Evolutionary conservation across 306 rosid genomes (phyloP), one percentile per base, ranked within the genome.

Genomic region (Myrica gale): DNA sequence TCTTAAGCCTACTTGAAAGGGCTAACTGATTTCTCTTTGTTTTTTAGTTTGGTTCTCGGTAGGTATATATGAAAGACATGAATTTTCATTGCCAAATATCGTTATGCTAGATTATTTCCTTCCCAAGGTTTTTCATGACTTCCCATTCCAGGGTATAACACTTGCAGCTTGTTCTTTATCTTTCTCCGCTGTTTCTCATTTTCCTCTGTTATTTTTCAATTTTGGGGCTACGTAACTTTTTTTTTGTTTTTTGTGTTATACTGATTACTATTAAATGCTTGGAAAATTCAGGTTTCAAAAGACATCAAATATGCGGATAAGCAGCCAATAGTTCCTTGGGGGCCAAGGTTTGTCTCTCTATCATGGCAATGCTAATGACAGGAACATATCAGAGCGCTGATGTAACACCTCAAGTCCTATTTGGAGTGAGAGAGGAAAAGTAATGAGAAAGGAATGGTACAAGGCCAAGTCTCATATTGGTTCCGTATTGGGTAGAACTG

Each of bases 251-350:
- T 12, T 60, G 52, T 70, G 68, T 69, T 77, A 12, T 77, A 17
- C 51, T 76, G 70, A 78, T 68, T 53, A 19, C 71, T 77, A 11
- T 76, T 74, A 48, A 46, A 68, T 43, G 20, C 19, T 48, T 68
- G 4, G 19, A 58, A 79, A 74, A 50, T 84, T 80, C 86, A 92
- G 99, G 97, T 95, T 84, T 95, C 99, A 42, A 95, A 95, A 85
- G 99, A 92, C 82, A 88, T 95, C 74, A 95, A 90, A 84, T 95
- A 90, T 77, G 99, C 99, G 2, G 99, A 95, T 85, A 95, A 90
- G 86, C 97, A 89, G 86, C 97, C 97, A 80, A 80, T 95, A 80
- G 80, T 95, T 42, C 97, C 99, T 69, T 95, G 99, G 99, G 99
- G 99, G 21, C 99, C 99, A 82, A 92, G 99, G 99, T 95, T 79